Base-by-base conservation (phyloP, 192 early-diverging fungal genomes). In the Diversispora epigaea region DNA sequence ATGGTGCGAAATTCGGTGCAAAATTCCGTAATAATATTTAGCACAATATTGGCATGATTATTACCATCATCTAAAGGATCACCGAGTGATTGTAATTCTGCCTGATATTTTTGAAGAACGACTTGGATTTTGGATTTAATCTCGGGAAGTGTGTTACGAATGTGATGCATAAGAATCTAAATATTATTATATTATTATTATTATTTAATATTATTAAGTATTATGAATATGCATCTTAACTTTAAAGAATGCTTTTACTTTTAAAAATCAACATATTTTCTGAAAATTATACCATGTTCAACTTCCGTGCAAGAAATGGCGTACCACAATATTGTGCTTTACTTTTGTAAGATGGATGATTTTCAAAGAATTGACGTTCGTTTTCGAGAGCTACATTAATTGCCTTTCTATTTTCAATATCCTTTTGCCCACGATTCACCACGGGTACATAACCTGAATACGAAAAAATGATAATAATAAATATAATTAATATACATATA, bases 291-390 rank as follows among this genome's bases (percentile, higher is more conserved):
- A 95, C 93, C 90, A 97, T 91, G 82, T 97, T 99, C 10, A 99
- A 87, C 81, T 94, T 96, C 73, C 96, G 86, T n/a, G 97, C 96
- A 71, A 99, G 83, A 86, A 93, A 99, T 32, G 96, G 96, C 19
- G 98, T 99, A 57, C 98, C 98, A 80, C 98, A 99, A 85, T 95
- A 99, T 77, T 96, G 93, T 1, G 96, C 96, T 83, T 99, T 99
- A 86, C 87, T 91, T 73, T 89, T 87, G 81, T 99, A 99, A 14
- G 98, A 89, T 14, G 89, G 43, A 81, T 99, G 98, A 79, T 93
- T 94, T 81, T 98, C 96, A 77, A 99, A 99, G 84, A 94, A 99
- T 61, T 80, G 80, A 68, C 89, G 86, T 79, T 99, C 98, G 66
- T 84, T 84, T 17, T 99, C 97, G 77, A 99, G 87, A 4, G 96